A percentile compares a stretch with the other conserved stretches of the same genome.
These are phyloP conservation scores for Trametes meyenii DNA, from an alignment of 768 basidiomycete species.

Conservation along the genomic window DNA sequence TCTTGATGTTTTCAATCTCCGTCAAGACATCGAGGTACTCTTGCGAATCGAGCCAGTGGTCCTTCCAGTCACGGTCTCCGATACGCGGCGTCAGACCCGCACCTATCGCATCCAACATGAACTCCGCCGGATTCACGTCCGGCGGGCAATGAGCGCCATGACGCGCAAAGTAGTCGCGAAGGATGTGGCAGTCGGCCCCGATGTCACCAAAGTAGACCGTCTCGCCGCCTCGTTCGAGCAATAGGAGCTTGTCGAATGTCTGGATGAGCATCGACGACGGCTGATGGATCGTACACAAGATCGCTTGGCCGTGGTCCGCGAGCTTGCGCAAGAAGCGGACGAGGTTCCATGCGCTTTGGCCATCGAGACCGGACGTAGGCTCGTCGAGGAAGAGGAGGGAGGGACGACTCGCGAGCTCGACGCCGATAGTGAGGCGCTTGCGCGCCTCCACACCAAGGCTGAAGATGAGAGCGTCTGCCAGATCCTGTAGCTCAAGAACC, in stretches of 20 bases:
- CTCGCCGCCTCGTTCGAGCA: conserved; percentile 78
- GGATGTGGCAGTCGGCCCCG: conserved; percentile 65
- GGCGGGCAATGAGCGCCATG: conserved; percentile 75
- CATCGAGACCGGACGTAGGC: conserved; percentile 60
- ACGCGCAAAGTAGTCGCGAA: conserved; percentile 76
- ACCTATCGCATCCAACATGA: conserved; percentile 86
- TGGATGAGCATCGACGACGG: conserved; percentile 87
- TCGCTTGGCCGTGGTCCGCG: conserved; percentile 84
- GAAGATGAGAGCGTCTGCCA: conserved; percentile 81
- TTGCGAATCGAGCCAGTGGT: conserved; percentile 77
- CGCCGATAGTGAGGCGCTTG: conserved; percentile 89
- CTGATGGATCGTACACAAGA: conserved; percentile 90
- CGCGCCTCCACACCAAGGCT: conserved; percentile 69
- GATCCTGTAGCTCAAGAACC: conserved; percentile 80
- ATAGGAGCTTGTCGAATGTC: conserved; percentile 74
- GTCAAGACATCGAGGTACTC: conserved; percentile 48
- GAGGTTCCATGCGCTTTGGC: conserved; percentile 77
- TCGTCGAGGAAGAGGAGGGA: conserved; percentile 69
- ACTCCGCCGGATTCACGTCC: conserved; percentile 76
- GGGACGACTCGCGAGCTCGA: conserved; percentile 88
- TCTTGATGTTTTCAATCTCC: conserved; percentile 49
- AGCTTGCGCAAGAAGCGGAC: conserved; percentile 82
- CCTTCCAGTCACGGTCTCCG: conserved; percentile 83
- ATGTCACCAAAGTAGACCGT: conserved; percentile 96
- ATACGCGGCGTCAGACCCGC: conserved; percentile 75